Percentiles rank a stretch among this genome's conserved stretches.
These are phyloP conservation scores for Teratosphaeria gauchensis DNA, from an alignment of 2,329 filamentous ascomycete species.

Conservation along the genomic window DNA sequence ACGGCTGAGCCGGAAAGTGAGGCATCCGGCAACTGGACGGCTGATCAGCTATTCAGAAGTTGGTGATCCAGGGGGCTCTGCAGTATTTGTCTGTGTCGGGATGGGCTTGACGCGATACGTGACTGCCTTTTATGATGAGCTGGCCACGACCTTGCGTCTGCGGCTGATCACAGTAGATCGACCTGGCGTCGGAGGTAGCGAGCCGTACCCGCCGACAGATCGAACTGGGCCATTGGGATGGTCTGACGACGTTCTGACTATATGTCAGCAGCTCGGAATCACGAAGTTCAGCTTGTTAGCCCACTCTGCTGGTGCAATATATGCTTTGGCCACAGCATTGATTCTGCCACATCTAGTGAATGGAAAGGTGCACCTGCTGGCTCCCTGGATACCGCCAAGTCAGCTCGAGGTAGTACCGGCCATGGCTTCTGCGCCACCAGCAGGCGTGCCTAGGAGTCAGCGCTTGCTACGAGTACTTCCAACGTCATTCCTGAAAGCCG, in stretches of 20 bases:
- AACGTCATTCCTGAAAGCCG: constrained; percentile 81
- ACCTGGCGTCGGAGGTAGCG: constrained; percentile 87
- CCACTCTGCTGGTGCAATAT: constrained; percentile 95
- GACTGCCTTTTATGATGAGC: constrained; percentile 93
- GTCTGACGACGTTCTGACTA: constrained; percentile 89
- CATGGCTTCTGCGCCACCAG: constrained; percentile 56
- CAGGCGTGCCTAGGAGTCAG: constrained; percentile 83
- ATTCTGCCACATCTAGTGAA: constrained; percentile 94
- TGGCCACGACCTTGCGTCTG: constrained; percentile 78
- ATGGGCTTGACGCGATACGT: constrained; percentile 97
- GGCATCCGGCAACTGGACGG: constrained; percentile 74
- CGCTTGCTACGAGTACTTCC: constrained; percentile 82
- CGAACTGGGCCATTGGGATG: constrained; percentile 76
- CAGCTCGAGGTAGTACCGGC: constrained; percentile 66
- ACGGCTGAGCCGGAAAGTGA: constrained; percentile 77
- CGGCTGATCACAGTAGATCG: constrained; percentile 89
- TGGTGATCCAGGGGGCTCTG: constrained; percentile 80
- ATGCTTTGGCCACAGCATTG: constrained; percentile 86
- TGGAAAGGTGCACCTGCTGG: constrained; percentile 84
- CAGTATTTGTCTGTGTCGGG: constrained; percentile 91
- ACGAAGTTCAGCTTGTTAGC: constrained; percentile 94
- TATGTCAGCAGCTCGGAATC: constrained; percentile 85
- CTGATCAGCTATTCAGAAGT: constrained; percentile 95
- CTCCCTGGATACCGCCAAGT: constrained; percentile 94
- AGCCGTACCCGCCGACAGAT: constrained; percentile 69